Evolutionary conservation across 345 rosid genomes (phyloP).

Genomic region (Brassica cretica): DNA sequence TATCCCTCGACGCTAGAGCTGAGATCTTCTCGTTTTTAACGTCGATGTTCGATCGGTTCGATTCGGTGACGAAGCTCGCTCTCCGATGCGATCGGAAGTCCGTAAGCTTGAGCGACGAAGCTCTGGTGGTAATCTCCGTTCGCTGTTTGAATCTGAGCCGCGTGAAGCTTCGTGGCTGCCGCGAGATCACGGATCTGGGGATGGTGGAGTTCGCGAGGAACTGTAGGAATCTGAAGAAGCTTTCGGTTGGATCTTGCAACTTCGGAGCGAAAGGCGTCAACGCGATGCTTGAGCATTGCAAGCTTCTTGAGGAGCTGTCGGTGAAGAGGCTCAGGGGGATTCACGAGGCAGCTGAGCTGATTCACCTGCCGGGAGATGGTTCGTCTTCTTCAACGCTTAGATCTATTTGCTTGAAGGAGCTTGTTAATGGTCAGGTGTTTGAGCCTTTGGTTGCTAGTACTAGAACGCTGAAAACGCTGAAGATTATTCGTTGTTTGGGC

Average conservation of each 20-base stretch:
- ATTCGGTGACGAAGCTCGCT: constrained; percentile 69
- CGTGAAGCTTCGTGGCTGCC: constrained; percentile 93
- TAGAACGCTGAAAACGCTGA: constrained; percentile 61
- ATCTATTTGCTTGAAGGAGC: constrained; percentile 79
- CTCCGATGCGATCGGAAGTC: constrained; percentile 73
- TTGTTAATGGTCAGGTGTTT: constrained; percentile 76
- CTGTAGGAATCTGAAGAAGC: constrained; percentile 58
- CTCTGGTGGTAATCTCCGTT: constrained; percentile 54
- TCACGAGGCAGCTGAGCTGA: constrained; percentile 51
- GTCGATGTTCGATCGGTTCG: constrained; percentile 62
- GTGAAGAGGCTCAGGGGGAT: constrained; percentile 78
- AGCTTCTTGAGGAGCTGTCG: constrained; percentile 68
- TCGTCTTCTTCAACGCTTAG: constrained; percentile 53
- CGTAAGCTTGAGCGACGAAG: constrained; percentile 64
- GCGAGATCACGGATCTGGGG: constrained; percentile 76
- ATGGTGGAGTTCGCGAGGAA: constrained; percentile 60
- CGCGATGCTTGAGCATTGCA: constrained; percentile 63
- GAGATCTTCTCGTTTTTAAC: constrained; percentile 50
- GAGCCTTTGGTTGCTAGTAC: constrained; percentile 62
- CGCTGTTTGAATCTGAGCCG: constrained; percentile 67
- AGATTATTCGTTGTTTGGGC: constrained; percentile 80
- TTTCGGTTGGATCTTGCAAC: constrained; percentile 76
- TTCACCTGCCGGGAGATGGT: constrained; percentile 48
- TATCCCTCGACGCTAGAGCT: constrained; percentile 64
- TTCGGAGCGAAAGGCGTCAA: constrained; percentile 78